Evolutionary conservation across 352 stramenopile species (phyloP).

Genomic region (Phytopythium litorale): DNA sequence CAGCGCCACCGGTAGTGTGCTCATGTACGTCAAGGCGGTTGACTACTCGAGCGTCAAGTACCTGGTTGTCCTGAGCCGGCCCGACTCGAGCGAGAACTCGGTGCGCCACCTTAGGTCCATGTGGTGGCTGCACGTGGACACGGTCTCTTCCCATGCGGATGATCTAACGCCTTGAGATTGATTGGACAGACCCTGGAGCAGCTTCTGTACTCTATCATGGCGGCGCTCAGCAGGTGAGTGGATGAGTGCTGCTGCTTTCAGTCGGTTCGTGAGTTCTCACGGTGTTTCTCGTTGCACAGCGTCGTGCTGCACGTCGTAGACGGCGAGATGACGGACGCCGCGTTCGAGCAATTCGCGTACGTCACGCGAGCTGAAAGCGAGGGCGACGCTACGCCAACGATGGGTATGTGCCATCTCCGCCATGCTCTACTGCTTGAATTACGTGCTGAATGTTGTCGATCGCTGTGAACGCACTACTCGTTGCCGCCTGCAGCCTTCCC

Average conservation of each 20-base stretch:
- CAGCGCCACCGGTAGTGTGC: constrained; percentile 26
- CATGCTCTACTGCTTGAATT: not conserved
- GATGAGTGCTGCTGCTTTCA: too few relatives aligned
- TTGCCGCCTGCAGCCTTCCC: constrained; percentile 43
- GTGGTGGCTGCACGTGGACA: not conserved
- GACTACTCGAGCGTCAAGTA: constrained; percentile 74
- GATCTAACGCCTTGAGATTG: too few relatives aligned
- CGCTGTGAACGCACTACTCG: not conserved
- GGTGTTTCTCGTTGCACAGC: constrained; percentile 13
- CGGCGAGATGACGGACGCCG: constrained; percentile 41
- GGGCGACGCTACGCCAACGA: constrained; percentile 18
- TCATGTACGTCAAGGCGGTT: constrained; percentile 66
- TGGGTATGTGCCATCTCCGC: constrained; percentile 15
- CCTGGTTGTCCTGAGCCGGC: constrained; percentile 57
- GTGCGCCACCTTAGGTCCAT: constrained; percentile 6
- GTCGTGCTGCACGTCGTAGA: constrained; percentile 69
- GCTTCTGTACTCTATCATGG: constrained; percentile 65
- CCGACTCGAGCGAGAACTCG: constrained; percentile 36
- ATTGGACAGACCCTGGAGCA: constrained; percentile 36
- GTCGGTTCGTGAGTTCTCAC: not conserved
- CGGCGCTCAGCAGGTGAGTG: constrained; percentile 57
- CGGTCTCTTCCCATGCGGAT: too few relatives aligned
- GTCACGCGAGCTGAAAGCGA: constrained; percentile 26
- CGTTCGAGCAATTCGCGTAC: constrained; percentile 60
- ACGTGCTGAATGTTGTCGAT: too few relatives aligned